Evolutionary conservation across 75 land plant species (phyloP).

Genomic region (Adiantum capillusveneris): DNA sequence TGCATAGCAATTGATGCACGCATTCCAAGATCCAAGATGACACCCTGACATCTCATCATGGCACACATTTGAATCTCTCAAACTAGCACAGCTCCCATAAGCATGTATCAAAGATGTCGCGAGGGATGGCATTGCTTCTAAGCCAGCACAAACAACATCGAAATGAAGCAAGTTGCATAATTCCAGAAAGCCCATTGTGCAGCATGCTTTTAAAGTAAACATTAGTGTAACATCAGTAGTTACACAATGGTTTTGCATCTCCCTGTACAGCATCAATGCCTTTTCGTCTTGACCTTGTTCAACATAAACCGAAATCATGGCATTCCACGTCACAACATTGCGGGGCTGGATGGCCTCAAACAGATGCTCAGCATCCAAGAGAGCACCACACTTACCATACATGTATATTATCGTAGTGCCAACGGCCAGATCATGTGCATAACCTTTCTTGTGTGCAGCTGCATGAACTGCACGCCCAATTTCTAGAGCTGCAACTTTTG

Average conservation of each 20-base stretch:
- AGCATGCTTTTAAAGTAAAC: conserved; percentile 47
- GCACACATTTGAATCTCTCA: conserved; percentile 12
- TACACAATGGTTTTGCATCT: conserved; percentile 10
- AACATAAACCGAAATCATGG: conserved; percentile 7
- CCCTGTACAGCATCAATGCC: conserved; percentile 2
- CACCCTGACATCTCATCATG: conserved; percentile 11
- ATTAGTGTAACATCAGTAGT: conserved; percentile 37
- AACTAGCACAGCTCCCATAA: conserved; percentile 28
- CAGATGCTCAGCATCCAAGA: conserved; percentile 7
- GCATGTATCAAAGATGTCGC: conserved; percentile 21
- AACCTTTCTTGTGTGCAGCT: background rate
- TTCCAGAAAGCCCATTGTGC: conserved; percentile 21
- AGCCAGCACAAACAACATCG: conserved; percentile 6
- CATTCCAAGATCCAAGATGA: conserved; percentile 30
- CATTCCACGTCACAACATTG: conserved; percentile 9
- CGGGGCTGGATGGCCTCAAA: conserved; percentile 4
- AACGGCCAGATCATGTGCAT: background rate
- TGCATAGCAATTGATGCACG: conserved; percentile 23
- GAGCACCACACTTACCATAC: conserved; percentile 9
- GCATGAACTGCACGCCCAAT: conserved; percentile 8
- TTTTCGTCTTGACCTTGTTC: conserved; percentile 5
- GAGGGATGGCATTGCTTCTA: conserved; percentile 10
- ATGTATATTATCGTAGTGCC: conserved; percentile 8
- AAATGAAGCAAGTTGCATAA: conserved; percentile 26
- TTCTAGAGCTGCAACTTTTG: background rate